phyloP scores from a whole-genome alignment of 805 yeast genomes.

The Ogataea pilisensis region DNA sequence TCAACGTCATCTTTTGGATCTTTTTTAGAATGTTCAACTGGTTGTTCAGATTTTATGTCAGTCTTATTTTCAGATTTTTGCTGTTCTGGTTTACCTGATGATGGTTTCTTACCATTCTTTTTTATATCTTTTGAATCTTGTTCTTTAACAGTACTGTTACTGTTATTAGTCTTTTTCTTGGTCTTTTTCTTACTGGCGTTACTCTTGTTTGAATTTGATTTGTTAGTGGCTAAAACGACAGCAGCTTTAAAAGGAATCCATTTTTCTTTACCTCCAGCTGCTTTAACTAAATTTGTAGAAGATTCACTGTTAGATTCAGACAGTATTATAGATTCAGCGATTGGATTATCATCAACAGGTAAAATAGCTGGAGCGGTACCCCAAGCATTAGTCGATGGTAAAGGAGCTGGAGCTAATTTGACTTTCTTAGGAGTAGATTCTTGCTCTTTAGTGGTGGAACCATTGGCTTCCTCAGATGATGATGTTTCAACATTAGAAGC shows the following conservation, averaged over 20 bases:
- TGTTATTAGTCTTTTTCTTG: slow-evolving; percentile 16
- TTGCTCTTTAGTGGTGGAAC: slow-evolving; percentile 18
- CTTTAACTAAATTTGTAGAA: slow-evolving; percentile 18
- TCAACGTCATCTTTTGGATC: too few species aligned
- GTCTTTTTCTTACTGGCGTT: slow-evolving; percentile 20
- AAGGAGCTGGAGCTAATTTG: slow-evolving; percentile 60
- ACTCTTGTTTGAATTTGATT: slow-evolving; percentile 8
- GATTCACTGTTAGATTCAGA: slow-evolving; percentile 19
- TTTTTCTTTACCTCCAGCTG: slow-evolving; percentile 50
- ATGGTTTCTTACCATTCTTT: slow-evolving; percentile 1
- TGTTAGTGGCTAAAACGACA: slow-evolving; percentile 38
- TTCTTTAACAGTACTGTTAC: slow-evolving; percentile 5
- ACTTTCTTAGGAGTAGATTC: slow-evolving; percentile 21
- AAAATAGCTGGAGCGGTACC: slow-evolving; percentile 32
- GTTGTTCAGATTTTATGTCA: background rate
- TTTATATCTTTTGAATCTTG: slow-evolving; percentile 5
- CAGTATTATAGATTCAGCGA: slow-evolving; percentile 32
- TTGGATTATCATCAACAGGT: slow-evolving; percentile 32
- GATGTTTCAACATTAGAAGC: slow-evolving; percentile 7
- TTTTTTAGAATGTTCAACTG: slow-evolving; percentile 1
- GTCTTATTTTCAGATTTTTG: too few species aligned
- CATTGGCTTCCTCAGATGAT: slow-evolving; percentile 3
- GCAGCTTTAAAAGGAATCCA: slow-evolving; percentile 68
- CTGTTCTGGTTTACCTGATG: slow-evolving; percentile 1
- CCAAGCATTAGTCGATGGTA: slow-evolving; percentile 64